Base-by-base conservation (phyloP, 192 early-diverging fungal genomes). In the Linnemannia zychae region DNA sequence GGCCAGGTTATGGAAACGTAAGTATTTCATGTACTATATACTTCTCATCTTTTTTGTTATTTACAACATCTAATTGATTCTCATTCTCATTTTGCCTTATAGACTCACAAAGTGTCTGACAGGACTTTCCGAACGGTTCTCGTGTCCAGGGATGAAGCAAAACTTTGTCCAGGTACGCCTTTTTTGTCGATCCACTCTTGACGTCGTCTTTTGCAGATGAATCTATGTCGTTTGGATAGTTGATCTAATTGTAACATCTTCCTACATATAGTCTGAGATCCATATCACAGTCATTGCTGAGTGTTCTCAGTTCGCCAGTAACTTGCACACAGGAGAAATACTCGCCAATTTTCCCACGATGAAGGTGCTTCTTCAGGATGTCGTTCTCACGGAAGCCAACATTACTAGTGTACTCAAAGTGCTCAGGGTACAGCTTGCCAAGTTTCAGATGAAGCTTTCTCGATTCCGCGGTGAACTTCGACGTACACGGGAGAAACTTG, bases 291-390 rank as follows among this genome's bases (percentile, higher is more conserved):
- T 93, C 24, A 90, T 93, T 31, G 91, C 90, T 5, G 92, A 93
- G 71, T 91, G 92, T 44, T 91, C 92, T 0, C 91, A 93, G 74
- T 93, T 93, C 71, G 91, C 90, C 65, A 91, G 91, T 31, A 93
- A 91, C 70, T 67, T 90, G 52, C 88, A 91, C 75, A 83, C 90
- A 20, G 90, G 91, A 80, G 90, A 89, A n/a, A 83, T 89, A 57
- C 69, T 93, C 34, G 88, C 87, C 57, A 85, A 90, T 73, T 93
- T 89, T 57, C 92, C 92, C n/a, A 93, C 92, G 9, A 88, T 93
- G 90, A 84, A 87, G 18, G 90, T 91, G 12, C 63, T 93, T 1
- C 66, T 93, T n/a, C 88, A 91, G 70, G 88, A 90, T 76, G 79
- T 89, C 12, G 44, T 81, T 31, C 78, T 93, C 13, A 90, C 81